Base-by-base conservation (phyloP, 2,329 filamentous ascomycete genomes). In the Emmonsia crescens region DNA sequence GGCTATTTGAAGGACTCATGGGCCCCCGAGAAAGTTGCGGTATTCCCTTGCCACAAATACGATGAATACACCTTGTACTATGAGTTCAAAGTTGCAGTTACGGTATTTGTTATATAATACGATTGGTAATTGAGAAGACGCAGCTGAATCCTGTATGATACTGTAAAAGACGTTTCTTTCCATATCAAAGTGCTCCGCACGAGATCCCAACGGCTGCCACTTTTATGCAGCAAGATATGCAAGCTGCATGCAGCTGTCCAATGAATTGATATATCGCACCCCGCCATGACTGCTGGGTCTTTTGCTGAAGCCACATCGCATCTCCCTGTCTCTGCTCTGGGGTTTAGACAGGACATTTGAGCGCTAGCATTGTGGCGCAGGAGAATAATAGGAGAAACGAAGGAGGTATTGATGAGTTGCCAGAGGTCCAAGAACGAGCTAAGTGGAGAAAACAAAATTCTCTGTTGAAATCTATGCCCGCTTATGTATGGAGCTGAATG, bases 271-370 rank as follows among this genome's bases (percentile, higher is more conserved):
- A 33, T 1, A 6, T 44, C 24, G 9, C 24, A 12, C 38, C 54
- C 36, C 21, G 21, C 36, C 4, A 29, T 55, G 21, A 19, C 24
- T n/a, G 9, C 5, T 12, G 5, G n/a, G 2, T 24, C 36, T 57
- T 19, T 3, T 8, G 38, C 46, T 57, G 55, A 44, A 57, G 55
- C 55, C 55, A 57, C 55, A 57, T 46, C 54, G 54, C 33, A 57
- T 42, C 24, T 29, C 24, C 24, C 10, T 10, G 10, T 21, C 14
- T 38, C 54, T 16, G 55, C 38, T 31, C 12, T 38, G 54, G 33
- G 54, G 54, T n/a, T 42, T 42, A 5, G 54, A 27, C 14, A 56
- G 54, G 3, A 21, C n/a, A 44, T 46, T 57, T 44, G 19, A 44
- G 24, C 55, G 24, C 55, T 46, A 57, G 24, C 24, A 31, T 0